phyloP scores from a whole-genome alignment of 495 filamentous ascomycete genomes.

The Aspergillus cavernicola region DNA sequence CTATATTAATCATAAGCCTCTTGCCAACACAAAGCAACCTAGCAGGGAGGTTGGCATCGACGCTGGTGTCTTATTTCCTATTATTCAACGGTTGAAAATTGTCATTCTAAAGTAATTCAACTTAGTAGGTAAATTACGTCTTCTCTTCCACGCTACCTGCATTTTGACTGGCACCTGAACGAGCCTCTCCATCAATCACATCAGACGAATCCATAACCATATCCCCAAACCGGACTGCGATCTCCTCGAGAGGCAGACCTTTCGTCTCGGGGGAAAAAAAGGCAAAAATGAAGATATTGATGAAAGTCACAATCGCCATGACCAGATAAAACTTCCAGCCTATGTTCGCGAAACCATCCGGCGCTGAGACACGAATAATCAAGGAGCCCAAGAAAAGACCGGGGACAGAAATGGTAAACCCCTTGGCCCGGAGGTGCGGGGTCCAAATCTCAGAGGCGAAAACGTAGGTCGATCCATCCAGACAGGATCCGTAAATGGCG shows the following conservation, averaged over 20 bases:
- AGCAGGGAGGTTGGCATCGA: too few relatives aligned
- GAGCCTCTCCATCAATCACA: too few relatives aligned
- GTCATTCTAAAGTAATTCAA: too few relatives aligned
- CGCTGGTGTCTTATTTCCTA: too few relatives aligned
- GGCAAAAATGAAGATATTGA: neutral
- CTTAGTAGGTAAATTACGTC: too few relatives aligned
- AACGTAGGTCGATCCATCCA: neutral
- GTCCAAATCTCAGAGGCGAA: neutral
- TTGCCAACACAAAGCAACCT: too few relatives aligned
- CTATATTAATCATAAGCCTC: too few relatives aligned
- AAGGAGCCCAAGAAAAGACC: neutral
- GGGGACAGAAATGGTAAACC: neutral
- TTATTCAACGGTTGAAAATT: too few relatives aligned
- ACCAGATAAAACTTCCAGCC: conserved; percentile 3
- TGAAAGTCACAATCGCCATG: neutral
- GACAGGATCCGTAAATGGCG: neutral
- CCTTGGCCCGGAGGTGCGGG: neutral
- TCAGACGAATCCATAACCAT: neutral
- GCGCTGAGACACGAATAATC: neutral
- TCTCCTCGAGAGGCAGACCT: neutral
- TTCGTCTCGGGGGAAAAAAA: conserved; percentile 2
- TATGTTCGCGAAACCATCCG: neutral
- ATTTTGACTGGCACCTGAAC: too few relatives aligned
- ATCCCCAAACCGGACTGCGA: neutral
- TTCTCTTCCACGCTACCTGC: too few relatives aligned